A percentile compares a stretch with the other conserved stretches of the same genome.
These are phyloP conservation scores for Bipolaris gigantea DNA, from an alignment of 2,329 filamentous ascomycete species.

Conservation along the genomic window DNA sequence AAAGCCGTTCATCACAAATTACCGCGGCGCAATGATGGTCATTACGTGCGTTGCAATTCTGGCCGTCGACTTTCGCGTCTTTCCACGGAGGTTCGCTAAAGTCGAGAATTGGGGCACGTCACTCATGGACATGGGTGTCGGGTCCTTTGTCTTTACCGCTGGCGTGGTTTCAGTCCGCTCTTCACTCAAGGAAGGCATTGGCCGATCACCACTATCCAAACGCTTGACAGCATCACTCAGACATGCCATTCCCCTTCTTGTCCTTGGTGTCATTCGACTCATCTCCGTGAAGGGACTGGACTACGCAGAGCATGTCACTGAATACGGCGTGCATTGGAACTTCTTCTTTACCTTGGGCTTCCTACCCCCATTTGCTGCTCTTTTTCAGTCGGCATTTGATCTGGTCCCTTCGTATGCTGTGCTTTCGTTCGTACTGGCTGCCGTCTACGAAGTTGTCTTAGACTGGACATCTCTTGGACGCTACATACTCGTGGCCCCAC, in stretches of 20 bases:
- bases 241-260: constrained; percentile 79
- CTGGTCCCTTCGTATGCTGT: constrained; percentile 75
- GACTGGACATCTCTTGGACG: constrained; percentile 74
- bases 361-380: constrained; percentile 82
- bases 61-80: constrained; percentile 93
- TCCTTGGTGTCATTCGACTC: constrained; percentile 78
- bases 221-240: constrained; percentile 70
- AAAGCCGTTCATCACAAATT: constrained; percentile 91
- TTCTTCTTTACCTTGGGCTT: constrained; percentile 97
- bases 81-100: constrained; percentile 93
- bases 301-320: constrained; percentile 94
- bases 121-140: constrained; percentile 97
- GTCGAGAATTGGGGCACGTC: constrained; percentile 99
- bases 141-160: constrained; percentile 94
- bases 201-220: constrained; percentile 53
- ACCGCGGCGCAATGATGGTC: constrained; percentile 88
- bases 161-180: constrained; percentile 87
- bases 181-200: constrained; percentile 68
- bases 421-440: constrained; percentile 69
- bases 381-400: constrained; percentile 73
- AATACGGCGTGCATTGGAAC: constrained; percentile 99
- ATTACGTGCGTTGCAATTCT: constrained; percentile 88
- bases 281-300: constrained; percentile 91
- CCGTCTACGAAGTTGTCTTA: constrained; percentile 73
- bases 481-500: constrained; percentile 80